Percentiles rank a stretch among this genome's conserved stretches.
phyloP scores from a whole-genome alignment of 2,329 filamentous ascomycete species.

The Ophiosphaerella herpotricha region DNA sequence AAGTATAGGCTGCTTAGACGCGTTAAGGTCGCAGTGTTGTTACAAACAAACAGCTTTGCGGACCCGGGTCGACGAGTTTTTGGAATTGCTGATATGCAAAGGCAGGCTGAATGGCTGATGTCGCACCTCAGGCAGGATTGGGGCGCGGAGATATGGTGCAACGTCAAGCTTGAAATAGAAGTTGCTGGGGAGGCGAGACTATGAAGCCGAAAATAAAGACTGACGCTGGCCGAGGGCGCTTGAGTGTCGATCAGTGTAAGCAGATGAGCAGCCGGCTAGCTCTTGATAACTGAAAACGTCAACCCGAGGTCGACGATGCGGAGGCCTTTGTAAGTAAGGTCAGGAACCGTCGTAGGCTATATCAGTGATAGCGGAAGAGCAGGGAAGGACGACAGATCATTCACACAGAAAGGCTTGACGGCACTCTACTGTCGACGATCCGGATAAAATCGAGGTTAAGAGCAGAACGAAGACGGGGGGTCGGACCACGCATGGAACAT shows the following conservation, averaged over 20 bases:
- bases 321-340: conserved; percentile 39
- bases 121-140: conserved; percentile 37
- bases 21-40: conserved; percentile 33
- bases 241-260: conserved; percentile 22
- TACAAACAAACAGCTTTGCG: conserved; percentile 26
- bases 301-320: conserved; percentile 31
- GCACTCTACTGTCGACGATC: conserved; percentile 46
- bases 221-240: conserved; percentile 27
- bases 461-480: conserved; percentile 41
- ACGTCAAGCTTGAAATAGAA: conserved; percentile 43
- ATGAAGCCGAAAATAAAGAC: conserved; percentile 34
- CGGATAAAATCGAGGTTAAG: conserved; percentile 49
- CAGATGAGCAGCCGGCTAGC: conserved; percentile 32
- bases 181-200: conserved; percentile 32
- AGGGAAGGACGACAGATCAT: conserved; percentile 45
- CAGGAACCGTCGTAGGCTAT: conserved; percentile 44
- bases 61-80: conserved; percentile 27
- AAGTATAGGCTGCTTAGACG: conserved; percentile 25
- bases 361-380: conserved; percentile 42
- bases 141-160: conserved; percentile 41
- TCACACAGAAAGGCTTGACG: conserved; percentile 46
- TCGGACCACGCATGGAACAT: conserved; percentile 45
- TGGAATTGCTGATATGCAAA: conserved; percentile 37
- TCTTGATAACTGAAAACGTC: conserved; percentile 36
- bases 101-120: conserved; percentile 43